These are phyloP conservation scores for Geoglossum glabrum DNA, from an alignment of 495 filamentous ascomycete genomes.

Conservation along the genomic window DNA sequence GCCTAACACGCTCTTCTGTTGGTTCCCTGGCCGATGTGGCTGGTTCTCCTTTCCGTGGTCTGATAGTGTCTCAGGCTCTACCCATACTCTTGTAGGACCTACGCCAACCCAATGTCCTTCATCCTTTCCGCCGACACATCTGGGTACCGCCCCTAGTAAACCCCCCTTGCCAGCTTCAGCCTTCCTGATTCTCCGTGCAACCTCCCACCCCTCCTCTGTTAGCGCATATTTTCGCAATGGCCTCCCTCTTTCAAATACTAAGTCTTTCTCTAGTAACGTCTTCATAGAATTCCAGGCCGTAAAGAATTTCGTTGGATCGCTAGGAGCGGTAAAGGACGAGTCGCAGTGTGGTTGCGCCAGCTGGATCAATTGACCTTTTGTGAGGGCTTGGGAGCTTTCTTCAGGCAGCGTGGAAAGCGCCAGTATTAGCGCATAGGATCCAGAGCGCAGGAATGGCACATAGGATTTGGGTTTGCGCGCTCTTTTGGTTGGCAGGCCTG, in stretches of 20 bases:
- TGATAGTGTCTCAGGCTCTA: neutral
- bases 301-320: conserved; percentile 47
- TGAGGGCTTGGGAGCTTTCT: conserved; percentile 32
- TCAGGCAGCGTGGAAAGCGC: conserved; percentile 42
- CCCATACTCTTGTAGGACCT: neutral
- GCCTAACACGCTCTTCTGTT: neutral
- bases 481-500: conserved; percentile 36
- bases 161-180: conserved; percentile 10
- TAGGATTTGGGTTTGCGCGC: conserved; percentile 45
- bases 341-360: conserved; percentile 55
- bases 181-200: conserved; percentile 45
- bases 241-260: conserved; percentile 50
- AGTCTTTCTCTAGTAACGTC: conserved; percentile 49
- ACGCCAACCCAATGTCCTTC: neutral
- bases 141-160: neutral
- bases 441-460: conserved; percentile 49
- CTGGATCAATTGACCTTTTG: conserved; percentile 49
- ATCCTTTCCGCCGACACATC: neutral
- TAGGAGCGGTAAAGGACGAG: conserved; percentile 49
- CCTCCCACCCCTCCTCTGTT: conserved; percentile 64
- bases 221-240: conserved; percentile 48
- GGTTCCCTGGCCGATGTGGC: neutral
- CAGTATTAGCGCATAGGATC: conserved; percentile 53
- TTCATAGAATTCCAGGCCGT: conserved; percentile 83
- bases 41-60: neutral